Evolutionary conservation across 2,329 filamentous ascomycete species (phyloP).

Genomic region (Coleophoma crateriformis): DNA sequence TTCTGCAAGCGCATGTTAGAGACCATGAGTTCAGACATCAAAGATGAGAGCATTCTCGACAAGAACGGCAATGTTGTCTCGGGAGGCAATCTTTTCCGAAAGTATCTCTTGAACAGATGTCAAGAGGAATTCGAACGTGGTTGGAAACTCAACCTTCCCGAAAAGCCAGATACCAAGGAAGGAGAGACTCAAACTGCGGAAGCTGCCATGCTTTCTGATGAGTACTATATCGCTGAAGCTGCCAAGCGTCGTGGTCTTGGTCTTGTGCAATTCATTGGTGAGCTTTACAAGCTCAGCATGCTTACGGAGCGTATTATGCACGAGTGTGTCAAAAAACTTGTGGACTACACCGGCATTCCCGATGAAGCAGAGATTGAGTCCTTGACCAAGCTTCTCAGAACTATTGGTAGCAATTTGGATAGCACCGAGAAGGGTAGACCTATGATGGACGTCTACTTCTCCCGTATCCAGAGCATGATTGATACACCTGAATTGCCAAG

Average conservation of each 20-base stretch:
- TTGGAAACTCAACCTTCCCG: conserved; percentile 85
- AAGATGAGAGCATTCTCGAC: conserved; percentile 91
- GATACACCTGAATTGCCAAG: conserved; percentile 77
- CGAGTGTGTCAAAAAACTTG: conserved; percentile 93
- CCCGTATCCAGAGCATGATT: conserved; percentile 77
- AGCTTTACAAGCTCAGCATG: conserved; percentile 98
- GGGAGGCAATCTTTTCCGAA: conserved; percentile 92
- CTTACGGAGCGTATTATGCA: conserved; percentile 99
- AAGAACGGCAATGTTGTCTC: conserved; percentile 83
- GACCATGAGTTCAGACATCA: conserved; percentile 90
- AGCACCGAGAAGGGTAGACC: conserved; percentile 73
- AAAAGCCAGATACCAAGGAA: conserved; percentile 63
- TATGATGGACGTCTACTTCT: conserved; percentile 93
- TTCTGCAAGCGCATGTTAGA: conserved; percentile 98
- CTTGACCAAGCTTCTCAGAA: conserved; percentile 84
- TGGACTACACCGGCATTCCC: conserved; percentile 88
- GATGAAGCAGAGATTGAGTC: conserved; percentile 97
- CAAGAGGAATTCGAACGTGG: conserved; percentile 98
- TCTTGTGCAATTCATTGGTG: conserved; percentile 98
- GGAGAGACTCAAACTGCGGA: conserved; percentile 56
- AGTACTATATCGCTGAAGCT: conserved; percentile 90
- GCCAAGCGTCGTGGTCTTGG: conserved; percentile 95
- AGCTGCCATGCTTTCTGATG: conserved; percentile 81
- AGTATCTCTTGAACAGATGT: conserved; percentile 96
- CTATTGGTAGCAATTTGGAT: conserved; percentile 86